phyloP scores from a whole-genome alignment of 108 stramenopile genomes.

The Thalassiosira profunda region DNA sequence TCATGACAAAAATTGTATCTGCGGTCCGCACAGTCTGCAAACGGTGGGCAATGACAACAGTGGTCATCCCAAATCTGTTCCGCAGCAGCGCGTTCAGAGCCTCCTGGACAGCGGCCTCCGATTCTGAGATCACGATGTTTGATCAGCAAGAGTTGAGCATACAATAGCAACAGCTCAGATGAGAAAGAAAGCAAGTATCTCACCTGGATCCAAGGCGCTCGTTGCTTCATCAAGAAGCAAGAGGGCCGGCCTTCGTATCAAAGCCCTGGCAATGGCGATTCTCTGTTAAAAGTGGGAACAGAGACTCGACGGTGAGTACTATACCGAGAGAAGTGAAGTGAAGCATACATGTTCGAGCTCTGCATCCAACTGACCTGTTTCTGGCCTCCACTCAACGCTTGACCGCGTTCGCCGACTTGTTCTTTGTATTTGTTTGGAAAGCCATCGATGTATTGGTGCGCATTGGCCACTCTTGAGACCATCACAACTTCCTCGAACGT shows the following conservation, averaged over 20 bases:
- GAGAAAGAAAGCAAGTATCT: slow-evolving; percentile 14
- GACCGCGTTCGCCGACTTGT: slow-evolving; percentile 79
- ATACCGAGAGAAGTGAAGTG: too few relatives aligned
- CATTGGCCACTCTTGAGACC: slow-evolving; percentile 94
- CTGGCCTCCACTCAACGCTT: slow-evolving; percentile 92
- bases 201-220: slow-evolving; percentile 36
- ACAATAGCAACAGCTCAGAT: not conserved
- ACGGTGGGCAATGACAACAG: slow-evolving; percentile 90
- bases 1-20: slow-evolving; percentile 82
- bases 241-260: slow-evolving; percentile 79
- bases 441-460: slow-evolving; percentile 79
- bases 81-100: slow-evolving; percentile 78
- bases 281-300: too few relatives aligned
- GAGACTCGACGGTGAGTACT: too few relatives aligned
- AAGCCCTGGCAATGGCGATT: slow-evolving; percentile 93
- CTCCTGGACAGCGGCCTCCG: slow-evolving; percentile 80
- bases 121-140: slow-evolving; percentile 63
- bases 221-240: slow-evolving; percentile 92
- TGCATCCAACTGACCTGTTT: too few relatives aligned
- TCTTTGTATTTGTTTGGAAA: slow-evolving; percentile 93
- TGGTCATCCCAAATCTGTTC: slow-evolving; percentile 61
- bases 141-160: too few relatives aligned
- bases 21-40: slow-evolving; percentile 87
- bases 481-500: slow-evolving; percentile 73
- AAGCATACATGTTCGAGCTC: too few relatives aligned